Evolutionary conservation across 1,284 basidiomycete species (phyloP), one percentile per base, ranked within the genome.

Genomic region (Agroathelia rolfsii): DNA sequence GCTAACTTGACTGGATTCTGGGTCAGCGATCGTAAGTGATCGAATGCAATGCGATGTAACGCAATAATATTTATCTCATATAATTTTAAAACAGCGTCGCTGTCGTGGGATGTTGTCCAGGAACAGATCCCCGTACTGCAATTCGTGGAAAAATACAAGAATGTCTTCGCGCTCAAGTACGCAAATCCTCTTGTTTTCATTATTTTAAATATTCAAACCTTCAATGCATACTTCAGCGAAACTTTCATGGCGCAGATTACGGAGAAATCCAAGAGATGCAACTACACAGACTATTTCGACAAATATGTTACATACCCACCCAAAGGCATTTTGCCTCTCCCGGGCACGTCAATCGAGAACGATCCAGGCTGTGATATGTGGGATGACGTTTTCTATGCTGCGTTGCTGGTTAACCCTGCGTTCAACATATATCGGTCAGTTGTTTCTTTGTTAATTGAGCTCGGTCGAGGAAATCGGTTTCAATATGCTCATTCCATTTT

Each of bases 361-460:
- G 61, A 65, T 28, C 50, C 43, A 19, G 71, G 65, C 3, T 86
- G 83, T 44, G 75, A 81, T 46, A 46, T 83, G 2, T 82, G 77
- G 76, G 62, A 69, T 25, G 53, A 59, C 24, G 75, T 82, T 29
- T 73, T 77, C 45, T 49, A 70, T 11, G 73, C 66, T 0, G 72
- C 78, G 0, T 42, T 81, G 14, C 38, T 52, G 2, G 54, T 78
- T 40, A 83, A 86, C 48, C 81, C 80, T 0, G 82, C 76, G 3
- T 86, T 85, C 56, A 66, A 87, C 47, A 64, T 81, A 6, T 85
- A 85, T 49, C 65, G n/a, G n/a, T n/a, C n/a, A n/a, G n/a, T n/a
- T n/a, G n/a, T n/a, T n/a, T n/a, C n/a, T n/a, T n/a, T n/a, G n/a
- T n/a, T n/a, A n/a, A n/a, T n/a, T n/a, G n/a, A n/a, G n/a, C n/a